Percentiles rank a stretch among this genome's conserved stretches.
Evolutionary conservation across 768 basidiomycete species (phyloP).

Genomic region (Dentipellis sp.): DNA sequence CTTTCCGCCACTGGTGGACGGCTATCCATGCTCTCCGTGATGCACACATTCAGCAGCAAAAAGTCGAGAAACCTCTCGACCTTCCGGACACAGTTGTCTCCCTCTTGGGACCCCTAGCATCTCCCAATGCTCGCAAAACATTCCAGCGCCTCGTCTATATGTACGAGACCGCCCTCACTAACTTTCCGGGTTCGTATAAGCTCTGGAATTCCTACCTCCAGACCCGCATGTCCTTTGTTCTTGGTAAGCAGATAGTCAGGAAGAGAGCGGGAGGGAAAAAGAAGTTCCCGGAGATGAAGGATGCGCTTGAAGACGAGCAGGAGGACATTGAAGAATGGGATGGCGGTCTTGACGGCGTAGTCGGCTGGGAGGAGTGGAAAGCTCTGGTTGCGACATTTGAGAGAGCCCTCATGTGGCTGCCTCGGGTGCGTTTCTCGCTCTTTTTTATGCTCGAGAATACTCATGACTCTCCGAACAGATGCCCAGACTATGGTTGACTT

Average conservation of each 20-base stretch:
- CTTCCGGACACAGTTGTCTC: constrained; percentile 39
- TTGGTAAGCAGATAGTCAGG: constrained; percentile 64
- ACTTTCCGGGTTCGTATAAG: constrained; percentile 89
- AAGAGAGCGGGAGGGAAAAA: constrained; percentile 82
- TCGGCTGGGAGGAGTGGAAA: constrained; percentile 98
- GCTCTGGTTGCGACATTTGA: constrained; percentile 82
- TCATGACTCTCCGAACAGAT: constrained; percentile 38
- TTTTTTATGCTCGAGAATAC: background rate
- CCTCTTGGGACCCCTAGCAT: constrained; percentile 74
- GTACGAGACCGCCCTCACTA: constrained; percentile 85
- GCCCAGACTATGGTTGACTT: constrained; percentile 91
- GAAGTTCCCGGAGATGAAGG: constrained; percentile 87
- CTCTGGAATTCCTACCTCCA: constrained; percentile 91
- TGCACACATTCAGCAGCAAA: constrained; percentile 44
- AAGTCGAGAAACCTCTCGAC: constrained; percentile 41
- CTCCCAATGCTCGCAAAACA: constrained; percentile 60
- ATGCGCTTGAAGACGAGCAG: constrained; percentile 78
- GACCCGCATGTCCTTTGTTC: constrained; percentile 76
- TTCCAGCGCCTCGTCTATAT: constrained; percentile 82
- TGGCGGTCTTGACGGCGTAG: constrained; percentile 71
- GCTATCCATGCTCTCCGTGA: constrained; percentile 75
- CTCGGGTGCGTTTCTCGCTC: constrained; percentile 50
- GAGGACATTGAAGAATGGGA: constrained; percentile 82
- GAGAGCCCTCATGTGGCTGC: constrained; percentile 89
- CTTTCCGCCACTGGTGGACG: constrained; percentile 89